Evolutionary conservation across 768 basidiomycete species (phyloP).

Genomic region (Rhizopogon salebrosus): DNA sequence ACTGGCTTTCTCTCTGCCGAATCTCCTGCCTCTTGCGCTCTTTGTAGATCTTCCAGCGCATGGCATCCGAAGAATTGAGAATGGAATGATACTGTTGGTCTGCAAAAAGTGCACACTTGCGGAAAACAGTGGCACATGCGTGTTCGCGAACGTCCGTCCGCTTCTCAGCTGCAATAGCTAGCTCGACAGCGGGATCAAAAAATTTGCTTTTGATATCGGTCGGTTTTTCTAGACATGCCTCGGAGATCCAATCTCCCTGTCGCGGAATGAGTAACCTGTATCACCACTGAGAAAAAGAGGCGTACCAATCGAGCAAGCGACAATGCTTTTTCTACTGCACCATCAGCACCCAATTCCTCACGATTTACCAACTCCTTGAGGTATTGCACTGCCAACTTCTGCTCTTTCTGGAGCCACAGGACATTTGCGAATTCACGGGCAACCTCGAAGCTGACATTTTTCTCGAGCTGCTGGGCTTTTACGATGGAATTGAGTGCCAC

Average conservation of each 20-base stretch:
- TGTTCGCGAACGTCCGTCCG: constrained; percentile 12
- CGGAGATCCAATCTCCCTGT: constrained; percentile 88
- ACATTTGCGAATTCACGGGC: constrained; percentile 85
- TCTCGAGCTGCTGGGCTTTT: constrained; percentile 62
- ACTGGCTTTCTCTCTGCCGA: constrained; percentile 38
- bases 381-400: constrained; percentile 73
- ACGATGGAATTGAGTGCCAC: constrained; percentile 84
- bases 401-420: constrained; percentile 84
- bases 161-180: constrained; percentile 24
- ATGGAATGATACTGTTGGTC: constrained; percentile 80
- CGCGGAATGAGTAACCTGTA: background rate
- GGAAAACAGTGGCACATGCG: constrained; percentile 58
- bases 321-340: constrained; percentile 30
- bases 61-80: constrained; percentile 60
- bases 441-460: constrained; percentile 42
- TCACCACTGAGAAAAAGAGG: background rate
- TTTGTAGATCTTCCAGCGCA: constrained; percentile 65
- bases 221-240: constrained; percentile 80
- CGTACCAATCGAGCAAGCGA: constrained; percentile 64
- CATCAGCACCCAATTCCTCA: constrained; percentile 10
- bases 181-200: constrained; percentile 58
- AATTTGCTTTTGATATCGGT: constrained; percentile 61
- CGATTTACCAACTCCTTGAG: constrained; percentile 38
- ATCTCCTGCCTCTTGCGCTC: constrained; percentile 73
- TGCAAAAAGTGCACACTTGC: constrained; percentile 84